These are phyloP conservation scores for Cardamine occulta DNA, from an alignment of 345 rosid genomes.

Conservation along the genomic window DNA sequence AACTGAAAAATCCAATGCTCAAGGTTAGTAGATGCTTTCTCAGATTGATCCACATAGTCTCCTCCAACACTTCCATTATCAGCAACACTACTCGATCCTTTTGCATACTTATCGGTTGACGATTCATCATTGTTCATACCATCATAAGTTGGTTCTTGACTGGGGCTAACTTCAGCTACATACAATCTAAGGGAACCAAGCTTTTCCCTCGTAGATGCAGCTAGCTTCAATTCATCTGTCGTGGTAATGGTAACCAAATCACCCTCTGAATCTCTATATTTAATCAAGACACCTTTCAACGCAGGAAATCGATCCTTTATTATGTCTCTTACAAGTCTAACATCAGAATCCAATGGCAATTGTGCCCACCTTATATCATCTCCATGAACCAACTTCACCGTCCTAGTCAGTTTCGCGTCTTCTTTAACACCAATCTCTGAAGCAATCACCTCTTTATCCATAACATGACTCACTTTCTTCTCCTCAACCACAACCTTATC, in stretches of 20 bases:
- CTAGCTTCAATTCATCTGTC: slow-evolving; percentile 75
- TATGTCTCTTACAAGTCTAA: slow-evolving; percentile 73
- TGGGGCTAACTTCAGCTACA: slow-evolving; percentile 67
- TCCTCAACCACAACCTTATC: slow-evolving; percentile 56
- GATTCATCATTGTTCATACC: slow-evolving; percentile 47
- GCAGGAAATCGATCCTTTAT: slow-evolving; percentile 77
- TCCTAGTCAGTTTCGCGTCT: slow-evolving; percentile 57
- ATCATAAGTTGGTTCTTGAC: slow-evolving; percentile 82
- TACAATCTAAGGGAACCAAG: slow-evolving; percentile 73
- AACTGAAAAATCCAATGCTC: slow-evolving; percentile 93
- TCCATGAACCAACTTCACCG: slow-evolving; percentile 83
- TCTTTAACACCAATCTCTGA: slow-evolving; percentile 43
- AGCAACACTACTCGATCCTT: slow-evolving; percentile 41
- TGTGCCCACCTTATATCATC: slow-evolving; percentile 97
- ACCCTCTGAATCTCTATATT: slow-evolving; percentile 84
- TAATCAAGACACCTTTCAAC: slow-evolving; percentile 72
- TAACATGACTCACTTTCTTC: slow-evolving; percentile 44
- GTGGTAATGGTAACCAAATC: slow-evolving; percentile 90
- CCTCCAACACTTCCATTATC: slow-evolving; percentile 42
- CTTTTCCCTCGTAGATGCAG: slow-evolving; percentile 53
- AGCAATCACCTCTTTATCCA: slow-evolving; percentile 56
- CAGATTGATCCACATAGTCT: slow-evolving; percentile 45
- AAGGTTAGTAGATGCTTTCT: slow-evolving; percentile 47
- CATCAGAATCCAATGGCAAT: slow-evolving; percentile 62
- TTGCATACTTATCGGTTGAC: slow-evolving; percentile 33